phyloP scores from a whole-genome alignment of 2,329 filamentous ascomycete genomes.

The Microcyclospora pomicola region DNA sequence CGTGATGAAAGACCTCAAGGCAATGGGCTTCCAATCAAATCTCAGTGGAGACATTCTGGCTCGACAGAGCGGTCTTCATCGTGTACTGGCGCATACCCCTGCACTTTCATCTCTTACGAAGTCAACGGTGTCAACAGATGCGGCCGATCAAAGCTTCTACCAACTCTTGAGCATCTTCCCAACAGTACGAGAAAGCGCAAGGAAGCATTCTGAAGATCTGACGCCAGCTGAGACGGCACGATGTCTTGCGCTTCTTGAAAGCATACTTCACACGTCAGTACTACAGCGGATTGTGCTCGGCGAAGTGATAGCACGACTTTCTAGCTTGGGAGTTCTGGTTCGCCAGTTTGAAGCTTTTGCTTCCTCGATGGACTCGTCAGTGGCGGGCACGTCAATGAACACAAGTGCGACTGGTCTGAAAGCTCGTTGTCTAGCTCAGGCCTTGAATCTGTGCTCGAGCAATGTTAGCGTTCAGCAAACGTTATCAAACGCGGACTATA shows the following conservation, averaged over 20 bases:
- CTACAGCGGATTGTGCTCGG: slow-evolving; percentile 6
- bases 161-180: slow-evolving; percentile 62
- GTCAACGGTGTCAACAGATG: background rate
- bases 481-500: too few relatives aligned
- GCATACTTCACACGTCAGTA: slow-evolving; percentile 46
- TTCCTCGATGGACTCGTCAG: background rate
- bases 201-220: slow-evolving; percentile 72
- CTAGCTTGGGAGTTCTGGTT: background rate
- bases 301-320: background rate
- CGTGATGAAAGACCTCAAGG: slow-evolving; percentile 64
- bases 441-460: too few relatives aligned
- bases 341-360: slow-evolving; percentile 5
- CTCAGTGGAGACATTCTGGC: slow-evolving; percentile 58
- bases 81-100: slow-evolving; percentile 48
- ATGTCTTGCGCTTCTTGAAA: slow-evolving; percentile 76
- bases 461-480: too few relatives aligned
- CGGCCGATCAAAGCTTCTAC: slow-evolving; percentile 61
- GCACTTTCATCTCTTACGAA: slow-evolving; percentile 14
- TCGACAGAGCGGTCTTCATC: slow-evolving; percentile 56
- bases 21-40: slow-evolving; percentile 84
- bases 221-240: slow-evolving; percentile 65
- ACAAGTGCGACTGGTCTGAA: too few relatives aligned
- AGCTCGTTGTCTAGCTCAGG: too few relatives aligned
- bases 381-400: background rate
- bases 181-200: slow-evolving; percentile 49